phyloP scores from a whole-genome alignment of 2,329 filamentous ascomycete genomes.

The Aspergillus sergii region DNA sequence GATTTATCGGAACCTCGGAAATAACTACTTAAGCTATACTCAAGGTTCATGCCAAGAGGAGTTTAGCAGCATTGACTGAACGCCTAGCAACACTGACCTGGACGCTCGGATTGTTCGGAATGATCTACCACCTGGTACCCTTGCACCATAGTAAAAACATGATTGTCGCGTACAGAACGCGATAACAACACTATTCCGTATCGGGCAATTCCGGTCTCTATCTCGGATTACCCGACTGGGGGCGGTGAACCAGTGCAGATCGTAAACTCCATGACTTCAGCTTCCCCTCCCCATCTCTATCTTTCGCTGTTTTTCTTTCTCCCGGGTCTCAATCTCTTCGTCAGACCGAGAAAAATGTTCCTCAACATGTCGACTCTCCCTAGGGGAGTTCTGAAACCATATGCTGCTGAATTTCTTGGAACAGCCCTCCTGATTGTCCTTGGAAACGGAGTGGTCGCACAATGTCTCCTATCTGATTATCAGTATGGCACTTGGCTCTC shows the following conservation, averaged over 20 bases:
- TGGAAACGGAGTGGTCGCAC: constrained; percentile 36
- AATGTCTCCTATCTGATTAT: constrained; percentile 35
- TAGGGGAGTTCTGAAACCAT: constrained; percentile 26
- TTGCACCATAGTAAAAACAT: neutral
- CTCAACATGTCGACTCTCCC: constrained; percentile 14
- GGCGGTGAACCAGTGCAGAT: neutral
- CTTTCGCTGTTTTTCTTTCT: neutral
- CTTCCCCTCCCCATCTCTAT: neutral
- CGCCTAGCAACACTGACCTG: neutral
- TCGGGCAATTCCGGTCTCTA: neutral
- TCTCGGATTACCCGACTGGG: neutral
- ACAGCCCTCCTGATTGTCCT: constrained; percentile 36
- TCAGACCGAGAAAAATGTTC: constrained; percentile 11
- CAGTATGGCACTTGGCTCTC: constrained; percentile 38
- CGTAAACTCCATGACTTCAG: neutral
- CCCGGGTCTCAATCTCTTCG: neutral
- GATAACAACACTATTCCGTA: neutral
- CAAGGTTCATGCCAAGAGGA: neutral
- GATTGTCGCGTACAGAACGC: neutral
- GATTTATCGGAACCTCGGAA: neutral
- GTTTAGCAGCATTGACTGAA: neutral
- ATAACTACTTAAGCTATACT: neutral
- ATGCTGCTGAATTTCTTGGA: constrained; percentile 35
- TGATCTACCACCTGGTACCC: neutral
- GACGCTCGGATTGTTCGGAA: neutral